Base-by-base conservation (phyloP, 176 grass and related monocot genomes). In the Oryza punctata region DNA sequence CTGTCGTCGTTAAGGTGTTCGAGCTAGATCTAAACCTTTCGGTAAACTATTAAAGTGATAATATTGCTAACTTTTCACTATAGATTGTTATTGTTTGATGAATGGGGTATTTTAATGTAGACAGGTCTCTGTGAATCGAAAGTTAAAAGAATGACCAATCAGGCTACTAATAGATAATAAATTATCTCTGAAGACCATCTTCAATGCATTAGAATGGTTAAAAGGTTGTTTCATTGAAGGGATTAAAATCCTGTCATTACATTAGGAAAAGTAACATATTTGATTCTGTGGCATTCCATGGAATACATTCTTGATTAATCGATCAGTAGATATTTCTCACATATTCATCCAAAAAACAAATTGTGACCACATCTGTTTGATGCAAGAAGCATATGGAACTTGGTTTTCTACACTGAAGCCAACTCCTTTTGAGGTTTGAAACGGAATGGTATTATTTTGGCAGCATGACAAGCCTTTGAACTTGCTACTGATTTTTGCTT, bases 1-100 rank as follows among this genome's bases (percentile, higher is more conserved):
- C 2, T 43, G 47, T 32, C n/a, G 35, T 63, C 21, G 19, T 24
- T 40, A 26, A 69, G 33, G 30, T 73, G n/a, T 67, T 47, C 19
- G 45, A 15, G 0, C 50, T 57, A 67, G 78, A 86, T 90, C 59
- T 71, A 82, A 73, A 3, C 19, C 9, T 12, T 85, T 84, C 1
- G 23, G 15, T 65, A 33, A 30, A 68, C 27, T 2, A 38, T 24
- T 10, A 12, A 57, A 64, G 16, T 70, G 21, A 52, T 63, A n/a
- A 41, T 70, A 29, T 71, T 25, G 61, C 19, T 77, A 19, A 3
- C 26, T 63, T 38, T 19, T 77, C 41, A 14, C 59, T 4, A 44
- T 38, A 11, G 40, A 65, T 65, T 15, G 2, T 65, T 81, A 54
- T 26, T 70, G 30, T 63, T 25, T 67, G 44, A 23, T 33, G 78